A percentile compares a stretch with the other conserved stretches of the same genome.
These are phyloP conservation scores for Stachybotrys elegans DNA, from an alignment of 2,329 filamentous ascomycete genomes.

Conservation along the genomic window DNA sequence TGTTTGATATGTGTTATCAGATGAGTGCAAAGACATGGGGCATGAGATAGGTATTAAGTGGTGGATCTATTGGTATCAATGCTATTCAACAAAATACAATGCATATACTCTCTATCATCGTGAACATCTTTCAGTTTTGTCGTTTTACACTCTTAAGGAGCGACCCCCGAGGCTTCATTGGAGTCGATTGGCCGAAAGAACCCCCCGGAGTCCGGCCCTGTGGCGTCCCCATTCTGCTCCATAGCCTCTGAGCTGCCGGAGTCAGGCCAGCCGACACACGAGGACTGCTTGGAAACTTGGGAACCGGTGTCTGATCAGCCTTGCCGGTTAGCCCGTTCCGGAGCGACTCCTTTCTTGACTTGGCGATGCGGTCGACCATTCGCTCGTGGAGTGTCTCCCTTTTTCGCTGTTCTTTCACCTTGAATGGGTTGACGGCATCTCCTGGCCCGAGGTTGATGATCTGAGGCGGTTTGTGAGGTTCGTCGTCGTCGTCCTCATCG, in stretches of 20 bases:
- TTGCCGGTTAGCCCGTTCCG: slow-evolving; percentile 57
- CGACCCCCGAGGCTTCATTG: slow-evolving; percentile 32
- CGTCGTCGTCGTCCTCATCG: slow-evolving; percentile 56
- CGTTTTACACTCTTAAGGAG: slow-evolving; percentile 28
- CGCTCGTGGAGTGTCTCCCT: slow-evolving; percentile 79
- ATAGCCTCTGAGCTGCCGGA: slow-evolving; percentile 67
- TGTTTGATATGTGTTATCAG: too few relatives aligned
- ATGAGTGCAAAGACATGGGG: too few relatives aligned
- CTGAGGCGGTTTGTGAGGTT: slow-evolving; percentile 20
- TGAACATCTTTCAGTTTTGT: slow-evolving; percentile 16
- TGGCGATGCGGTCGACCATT: slow-evolving; percentile 78
- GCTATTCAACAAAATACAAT: too few relatives aligned
- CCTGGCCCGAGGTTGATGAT: slow-evolving; percentile 54
- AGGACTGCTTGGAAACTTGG: slow-evolving; percentile 64
- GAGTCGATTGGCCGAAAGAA: slow-evolving; percentile 29
- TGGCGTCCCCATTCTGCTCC: slow-evolving; percentile 54
- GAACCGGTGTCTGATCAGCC: slow-evolving; percentile 56
- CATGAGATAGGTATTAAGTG: too few relatives aligned
- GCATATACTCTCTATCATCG: background rate
- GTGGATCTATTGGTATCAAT: too few relatives aligned
- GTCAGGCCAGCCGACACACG: slow-evolving; percentile 56
- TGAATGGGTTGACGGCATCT: slow-evolving; percentile 72
- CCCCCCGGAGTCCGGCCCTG: slow-evolving; percentile 24
- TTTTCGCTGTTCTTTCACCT: slow-evolving; percentile 66
- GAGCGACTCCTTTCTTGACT: slow-evolving; percentile 61